Base-by-base conservation (phyloP, 108 stramenopile species). In the Nannochloropsis oceanica region DNA sequence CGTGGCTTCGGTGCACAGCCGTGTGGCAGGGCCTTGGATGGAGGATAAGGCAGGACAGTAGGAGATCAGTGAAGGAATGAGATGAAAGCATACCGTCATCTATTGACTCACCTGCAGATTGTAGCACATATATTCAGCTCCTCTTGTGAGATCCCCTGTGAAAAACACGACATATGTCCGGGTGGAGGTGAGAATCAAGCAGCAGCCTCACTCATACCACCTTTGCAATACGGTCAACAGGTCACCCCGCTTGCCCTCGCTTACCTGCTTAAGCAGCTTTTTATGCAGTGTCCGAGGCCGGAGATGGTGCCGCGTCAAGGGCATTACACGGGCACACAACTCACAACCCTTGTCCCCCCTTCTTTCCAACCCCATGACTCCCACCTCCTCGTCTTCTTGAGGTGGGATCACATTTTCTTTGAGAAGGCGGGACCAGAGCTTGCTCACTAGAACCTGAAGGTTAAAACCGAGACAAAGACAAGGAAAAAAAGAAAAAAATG, bases 11-110 rank as follows among this genome's bases (percentile, higher is more conserved):
- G 59, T 88, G 87, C 11, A 88, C 81, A 8, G 87, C 87, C 27
- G 83, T 84, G 84, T 88, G 87, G 43, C 87, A 88, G 42, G 84
- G 87, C 11, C 87, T 83, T 50, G 50, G 84, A 22, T 43, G 80
- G 27, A 25, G 25, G 46, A 82, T 81, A 0, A 83, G 84, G 25
- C 79, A 44, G 80, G 44, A 44, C 79, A 87, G 80, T 13, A 80
- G 34, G 34, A 34, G 34, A 9, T 73, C n/a, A 73, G 0, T 73
- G 7, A n/a, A n/a, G 10, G 2, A 73, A n/a, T 18, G 10, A n/a
- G 0, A 0, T 73, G 10, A 18, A n/a, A 18, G 0, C n/a, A 18
- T 9, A n/a, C 59, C 59, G 1, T 73, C n/a, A 18, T 73, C 18
- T 5, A 18, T 73, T 7, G 5, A 73, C 59, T 7, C 59, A 73